Base-by-base conservation (phyloP, 2,329 filamentous ascomycete genomes). In the Aspergillus fischeri region DNA sequence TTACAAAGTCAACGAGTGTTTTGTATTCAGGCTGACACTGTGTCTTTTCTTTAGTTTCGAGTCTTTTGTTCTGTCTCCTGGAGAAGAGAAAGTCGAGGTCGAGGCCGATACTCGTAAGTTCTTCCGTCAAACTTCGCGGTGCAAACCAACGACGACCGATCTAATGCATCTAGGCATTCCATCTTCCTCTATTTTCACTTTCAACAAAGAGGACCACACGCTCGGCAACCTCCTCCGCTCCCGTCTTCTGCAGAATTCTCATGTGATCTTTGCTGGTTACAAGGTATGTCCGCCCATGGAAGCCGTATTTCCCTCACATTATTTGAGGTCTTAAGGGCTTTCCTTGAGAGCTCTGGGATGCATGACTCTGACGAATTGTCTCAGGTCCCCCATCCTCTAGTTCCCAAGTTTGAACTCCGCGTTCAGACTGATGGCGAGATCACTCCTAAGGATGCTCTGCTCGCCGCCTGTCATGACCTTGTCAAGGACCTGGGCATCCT, bases 121-220 rank as follows among this genome's bases (percentile, higher is more conserved):
- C 24, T n/a, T 51, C 38, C 38, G 14, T 25, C 47, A 48, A 32
- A 20, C 35, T 17, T 29, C 20, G 17, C 54, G 11, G 38, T 59
- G 21, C 57, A n/a, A 8, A 14, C 25, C 47, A 9, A 27, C 48
- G 47, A 25, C 25, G 11, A 10, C 25, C 29, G 20, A 21, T 11
- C 41, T 58, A 51, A 55, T 21, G 32, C 25, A 14, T 48, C 4
- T 58, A 94, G 92, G 91, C 70, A 92, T 96, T 72, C 91, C 93
- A 24, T 96, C 96, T 73, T 92, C 90, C n/a, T 90, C 91, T 9
- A 90, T 97, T 76, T 99, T 99, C 79, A 86, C 91, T 58, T 87
- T 99, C 77, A 91, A 91, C 77, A 97, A 97, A 76, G 94, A 99
- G 75, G 94, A 99, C 68, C 93, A 97, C 77, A 97, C 93, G 1